phyloP scores from a whole-genome alignment of 257 asterid genomes.

The Nicotiana sylvestris region DNA sequence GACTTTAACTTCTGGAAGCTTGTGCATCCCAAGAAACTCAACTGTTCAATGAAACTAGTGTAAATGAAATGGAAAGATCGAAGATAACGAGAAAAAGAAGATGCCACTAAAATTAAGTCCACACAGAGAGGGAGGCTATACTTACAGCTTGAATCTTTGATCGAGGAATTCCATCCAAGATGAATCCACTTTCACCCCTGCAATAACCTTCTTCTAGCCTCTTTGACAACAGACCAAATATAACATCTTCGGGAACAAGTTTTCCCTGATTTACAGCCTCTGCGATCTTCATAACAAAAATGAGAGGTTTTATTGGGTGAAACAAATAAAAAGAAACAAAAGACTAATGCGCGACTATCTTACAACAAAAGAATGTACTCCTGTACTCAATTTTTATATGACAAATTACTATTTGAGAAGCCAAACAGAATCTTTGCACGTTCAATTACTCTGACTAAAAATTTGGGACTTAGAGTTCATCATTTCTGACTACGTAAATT shows the following conservation, averaged over 20 bases:
- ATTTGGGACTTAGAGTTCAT: background rate
- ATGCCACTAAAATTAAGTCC: background rate
- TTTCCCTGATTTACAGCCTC: constrained; percentile 67
- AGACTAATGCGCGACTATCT: background rate
- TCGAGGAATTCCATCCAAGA: constrained; percentile 87
- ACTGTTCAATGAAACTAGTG: background rate
- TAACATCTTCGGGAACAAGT: constrained; percentile 76
- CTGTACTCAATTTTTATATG: no score
- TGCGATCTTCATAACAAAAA: constrained; percentile 49
- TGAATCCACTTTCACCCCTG: constrained; percentile 91
- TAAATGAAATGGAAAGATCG: background rate
- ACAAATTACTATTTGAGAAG: background rate
- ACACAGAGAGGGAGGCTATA: background rate
- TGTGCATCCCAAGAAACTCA: no score
- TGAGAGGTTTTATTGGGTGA: background rate
- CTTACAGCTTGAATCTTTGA: constrained; percentile 84
- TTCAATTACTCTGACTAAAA: no score
- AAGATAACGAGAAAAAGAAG: background rate
- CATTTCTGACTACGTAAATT: background rate
- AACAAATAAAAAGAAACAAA: background rate
- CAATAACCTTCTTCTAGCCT: constrained; percentile 83
- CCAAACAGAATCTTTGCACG: background rate
- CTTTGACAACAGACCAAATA: constrained; percentile 71
- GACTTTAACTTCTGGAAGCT: background rate
- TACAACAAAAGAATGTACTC: background rate